Percentiles rank a stretch among this genome's conserved stretches.
phyloP scores from a whole-genome alignment of 2,329 filamentous ascomycete genomes.

The Falciphora oryzae region DNA sequence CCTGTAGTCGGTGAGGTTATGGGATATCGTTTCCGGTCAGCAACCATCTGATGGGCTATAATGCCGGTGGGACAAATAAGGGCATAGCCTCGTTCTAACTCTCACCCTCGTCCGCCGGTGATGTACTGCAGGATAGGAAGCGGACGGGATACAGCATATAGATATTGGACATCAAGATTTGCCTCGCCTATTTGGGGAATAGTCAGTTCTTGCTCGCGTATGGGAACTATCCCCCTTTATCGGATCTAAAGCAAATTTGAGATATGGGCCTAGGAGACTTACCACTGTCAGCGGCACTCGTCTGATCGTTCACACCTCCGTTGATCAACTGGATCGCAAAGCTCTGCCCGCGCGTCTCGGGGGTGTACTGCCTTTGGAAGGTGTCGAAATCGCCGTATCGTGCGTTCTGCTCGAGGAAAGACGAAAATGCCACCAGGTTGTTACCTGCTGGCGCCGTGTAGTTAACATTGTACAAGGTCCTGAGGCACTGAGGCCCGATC shows the following conservation, averaged over 20 bases:
- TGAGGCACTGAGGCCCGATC: conserved; percentile 43
- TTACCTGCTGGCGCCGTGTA: conserved; percentile 25
- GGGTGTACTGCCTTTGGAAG: conserved; percentile 46
- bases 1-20: conserved; percentile 25
- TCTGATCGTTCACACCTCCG: conserved; percentile 45
- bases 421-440: conserved; percentile 32
- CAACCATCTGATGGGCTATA: conserved; percentile 22
- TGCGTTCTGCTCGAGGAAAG: conserved; percentile 43
- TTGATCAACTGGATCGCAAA: conserved; percentile 54
- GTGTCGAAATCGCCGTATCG: conserved; percentile 41
- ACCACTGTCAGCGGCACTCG: conserved; percentile 29
- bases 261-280: conserved; percentile 10
- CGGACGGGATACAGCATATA: conserved; percentile 48
- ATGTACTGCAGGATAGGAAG: conserved; percentile 53
- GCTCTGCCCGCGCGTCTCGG: conserved; percentile 42
- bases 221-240: too few relatives aligned
- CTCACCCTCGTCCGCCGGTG: conserved; percentile 45
- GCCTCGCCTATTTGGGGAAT: conserved; percentile 39
- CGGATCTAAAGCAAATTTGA: neutral
- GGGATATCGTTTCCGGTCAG: conserved; percentile 30
- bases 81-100: neutral
- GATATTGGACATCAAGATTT: conserved; percentile 59
- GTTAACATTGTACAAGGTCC: conserved; percentile 40
- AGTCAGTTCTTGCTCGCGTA: neutral
- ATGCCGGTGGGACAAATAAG: neutral